phyloP scores from a whole-genome alignment of 768 basidiomycete genomes.

The Cyathus striatus region DNA sequence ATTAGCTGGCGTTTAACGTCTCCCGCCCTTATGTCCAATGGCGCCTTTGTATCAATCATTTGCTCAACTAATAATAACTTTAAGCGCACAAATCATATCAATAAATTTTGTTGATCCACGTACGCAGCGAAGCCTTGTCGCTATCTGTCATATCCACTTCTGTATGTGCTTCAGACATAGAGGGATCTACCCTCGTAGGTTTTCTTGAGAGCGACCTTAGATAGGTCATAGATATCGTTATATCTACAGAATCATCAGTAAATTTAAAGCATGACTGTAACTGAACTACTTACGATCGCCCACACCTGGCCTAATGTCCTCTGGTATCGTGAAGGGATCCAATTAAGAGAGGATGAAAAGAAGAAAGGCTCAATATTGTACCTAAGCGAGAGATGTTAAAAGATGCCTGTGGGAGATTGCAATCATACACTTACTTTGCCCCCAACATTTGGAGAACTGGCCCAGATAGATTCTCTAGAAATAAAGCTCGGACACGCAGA shows the following conservation, averaged over 20 bases:
- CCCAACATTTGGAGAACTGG: conserved; percentile 59
- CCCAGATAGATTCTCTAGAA: conserved; percentile 47
- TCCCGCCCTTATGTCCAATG: conserved; percentile 18
- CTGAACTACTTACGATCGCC: conserved; percentile 46
- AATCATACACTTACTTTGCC: conserved; percentile 33
- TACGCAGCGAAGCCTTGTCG: neutral
- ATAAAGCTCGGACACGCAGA: conserved; percentile 43
- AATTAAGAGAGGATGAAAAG: conserved; percentile 59
- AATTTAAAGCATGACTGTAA: neutral
- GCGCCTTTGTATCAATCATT: conserved; percentile 25
- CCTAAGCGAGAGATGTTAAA: conserved; percentile 38
- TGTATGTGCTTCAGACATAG: conserved; percentile 9
- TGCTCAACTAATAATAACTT: conserved; percentile 13
- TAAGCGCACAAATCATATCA: neutral
- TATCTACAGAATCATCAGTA: conserved; percentile 30
- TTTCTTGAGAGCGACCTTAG: conserved; percentile 34
- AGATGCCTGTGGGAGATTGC: neutral
- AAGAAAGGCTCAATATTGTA: conserved; percentile 64
- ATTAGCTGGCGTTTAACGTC: conserved; percentile 27
- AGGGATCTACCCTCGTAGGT: conserved; percentile 9
- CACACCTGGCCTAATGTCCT: conserved; percentile 27
- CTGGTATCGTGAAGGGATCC: conserved; percentile 65
- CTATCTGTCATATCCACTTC: conserved; percentile 6
- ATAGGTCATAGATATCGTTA: conserved; percentile 54
- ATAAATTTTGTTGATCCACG: neutral